Evolutionary conservation across 257 asterid species (phyloP).

Genomic region (Gentiana dahurica): DNA sequence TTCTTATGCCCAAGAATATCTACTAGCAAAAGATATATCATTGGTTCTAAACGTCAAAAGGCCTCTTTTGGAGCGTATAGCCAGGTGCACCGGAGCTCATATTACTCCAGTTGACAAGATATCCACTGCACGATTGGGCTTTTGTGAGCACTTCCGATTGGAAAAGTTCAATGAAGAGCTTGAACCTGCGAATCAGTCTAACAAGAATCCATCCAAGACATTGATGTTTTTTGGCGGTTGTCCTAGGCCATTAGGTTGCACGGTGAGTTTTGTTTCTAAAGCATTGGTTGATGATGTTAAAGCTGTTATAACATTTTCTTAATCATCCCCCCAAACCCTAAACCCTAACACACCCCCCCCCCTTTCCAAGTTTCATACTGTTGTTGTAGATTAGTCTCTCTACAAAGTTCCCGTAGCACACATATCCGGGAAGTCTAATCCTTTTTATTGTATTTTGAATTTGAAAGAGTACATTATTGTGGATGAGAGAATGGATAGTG

Average conservation of each 20-base stretch:
- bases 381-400: too few relatives aligned
- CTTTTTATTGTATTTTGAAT: too few relatives aligned
- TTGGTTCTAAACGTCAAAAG: constrained; percentile 77
- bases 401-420: too few relatives aligned
- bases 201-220: constrained; percentile 70
- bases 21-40: constrained; percentile 82
- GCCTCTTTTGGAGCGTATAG: constrained; percentile 68
- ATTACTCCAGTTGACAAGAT: constrained; percentile 75
- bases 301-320: too few relatives aligned
- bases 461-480: too few relatives aligned
- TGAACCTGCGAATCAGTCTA: constrained; percentile 50
- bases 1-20: constrained; percentile 75
- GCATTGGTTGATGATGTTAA: too few relatives aligned
- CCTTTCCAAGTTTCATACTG: too few relatives aligned
- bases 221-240: constrained; percentile 96
- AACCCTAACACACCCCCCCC: too few relatives aligned
- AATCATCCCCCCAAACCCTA: too few relatives aligned
- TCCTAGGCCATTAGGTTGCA: constrained; percentile 92
- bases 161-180: constrained; percentile 71
- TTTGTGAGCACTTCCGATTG: constrained; percentile 77
- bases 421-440: too few relatives aligned
- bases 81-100: constrained; percentile 78
- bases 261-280: constrained; percentile 32
- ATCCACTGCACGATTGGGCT: constrained; percentile 61
- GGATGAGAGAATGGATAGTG: too few relatives aligned